Evolutionary conservation across 805 yeast species (phyloP), one percentile per base, ranked within the genome.

Genomic region (Yarrowia phangngaensis): DNA sequence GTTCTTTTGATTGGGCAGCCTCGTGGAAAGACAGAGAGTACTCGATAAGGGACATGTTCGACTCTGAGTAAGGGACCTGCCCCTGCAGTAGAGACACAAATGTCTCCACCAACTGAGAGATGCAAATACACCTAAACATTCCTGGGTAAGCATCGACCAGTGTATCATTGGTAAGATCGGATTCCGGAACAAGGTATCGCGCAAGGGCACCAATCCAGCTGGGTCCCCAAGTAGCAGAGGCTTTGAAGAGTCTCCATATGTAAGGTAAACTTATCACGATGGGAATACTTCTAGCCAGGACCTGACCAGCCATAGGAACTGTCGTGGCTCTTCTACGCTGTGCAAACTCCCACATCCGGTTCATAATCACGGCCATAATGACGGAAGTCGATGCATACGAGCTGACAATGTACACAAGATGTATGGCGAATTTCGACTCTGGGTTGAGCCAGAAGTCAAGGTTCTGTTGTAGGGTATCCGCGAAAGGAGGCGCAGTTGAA

Each of bases 11-110:
- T 33, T 71, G 69, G 60, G 74, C 82, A 51, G 74, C 79, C 56
- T 84, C 92, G 57, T 83, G 89, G 59, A 82, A 82, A 9, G 86
- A 84, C 12, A 82, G 61, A 4, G 90, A 81, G 57, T 79, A 82
- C 61, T 84, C 92, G 63, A 84, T 82, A 26, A 84, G 64, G 0
- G 92, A 80, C 54, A 83, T 67, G 0, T 86, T 86, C 12, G 80
- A 74, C 50, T 82, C 89, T 15, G 76, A 72, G 50, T 72, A 70
- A 6, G 86, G 83, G 19, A 66, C 63, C 32, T 68, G 68, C 8
- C 84, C 84, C 50, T 73, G 70, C 7, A 78, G 70, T 20, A 75
- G 76, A 3, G 82, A 70, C 8, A 78, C 68, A 56, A 82, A 79
- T 0, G 86, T 78, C 62, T 84, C 90, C 12, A 78, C 62, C 46